These are phyloP conservation scores for Alternaria metachromatica DNA, from an alignment of 2,329 filamentous ascomycete species.

Conservation along the genomic window DNA sequence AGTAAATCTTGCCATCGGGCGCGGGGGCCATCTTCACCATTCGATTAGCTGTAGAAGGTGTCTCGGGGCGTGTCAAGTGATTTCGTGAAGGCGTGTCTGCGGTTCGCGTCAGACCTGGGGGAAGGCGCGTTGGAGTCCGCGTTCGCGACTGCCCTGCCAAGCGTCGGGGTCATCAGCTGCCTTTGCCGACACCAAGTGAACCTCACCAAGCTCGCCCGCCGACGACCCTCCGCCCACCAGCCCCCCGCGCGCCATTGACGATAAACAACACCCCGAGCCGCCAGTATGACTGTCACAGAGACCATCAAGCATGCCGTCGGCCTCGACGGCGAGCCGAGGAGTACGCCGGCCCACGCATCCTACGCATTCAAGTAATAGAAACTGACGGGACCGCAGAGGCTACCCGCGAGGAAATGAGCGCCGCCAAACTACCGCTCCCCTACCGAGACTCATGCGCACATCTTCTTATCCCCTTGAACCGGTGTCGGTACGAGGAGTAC, in stretches of 20 bases:
- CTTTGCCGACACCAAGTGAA: conserved; percentile 24
- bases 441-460: conserved; percentile 97
- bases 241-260: conserved; percentile 31
- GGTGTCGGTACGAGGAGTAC: conserved; percentile 88
- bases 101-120: conserved; percentile 12
- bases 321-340: conserved; percentile 45
- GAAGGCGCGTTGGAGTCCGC: conserved; percentile 26
- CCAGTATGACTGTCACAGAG: conserved; percentile 53
- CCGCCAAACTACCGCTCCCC: conserved; percentile 82
- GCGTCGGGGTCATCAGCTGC: conserved; percentile 20
- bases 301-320: conserved; percentile 58
- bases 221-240: conserved; percentile 15
- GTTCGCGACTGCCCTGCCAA: conserved; percentile 28
- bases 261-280: conserved; percentile 12
- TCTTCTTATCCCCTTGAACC: conserved; percentile 93
- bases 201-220: conserved; percentile 22
- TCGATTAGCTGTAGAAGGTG: conserved; percentile 5
- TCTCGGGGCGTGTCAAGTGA: conserved; percentile 16
- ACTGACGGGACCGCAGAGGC: conserved; percentile 64
- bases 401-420: conserved; percentile 91
- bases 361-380: conserved; percentile 21
- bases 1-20: conserved; percentile 61
- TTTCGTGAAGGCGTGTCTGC: conserved; percentile 22
- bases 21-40: conserved; percentile 45
- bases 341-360: conserved; percentile 36